phyloP scores from a whole-genome alignment of 2,329 filamentous ascomycete genomes.

The Botrytis fabae region DNA sequence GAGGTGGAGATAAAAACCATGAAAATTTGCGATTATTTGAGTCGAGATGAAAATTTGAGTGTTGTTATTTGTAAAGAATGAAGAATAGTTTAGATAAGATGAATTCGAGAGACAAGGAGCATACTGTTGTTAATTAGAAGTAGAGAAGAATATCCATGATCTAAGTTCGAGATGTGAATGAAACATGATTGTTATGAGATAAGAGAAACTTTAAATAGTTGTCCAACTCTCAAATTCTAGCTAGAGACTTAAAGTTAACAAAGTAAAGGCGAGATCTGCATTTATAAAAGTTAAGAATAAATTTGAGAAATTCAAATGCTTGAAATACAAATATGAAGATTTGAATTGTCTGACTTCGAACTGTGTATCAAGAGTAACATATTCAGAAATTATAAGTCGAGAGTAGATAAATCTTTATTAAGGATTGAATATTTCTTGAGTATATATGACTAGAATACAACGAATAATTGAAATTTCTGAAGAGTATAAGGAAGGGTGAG shows the following conservation, averaged over 20 bases:
- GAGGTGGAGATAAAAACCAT: background rate
- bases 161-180: fast-evolving
- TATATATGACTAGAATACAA: background rate
- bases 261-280: background rate
- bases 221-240: background rate
- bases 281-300: background rate
- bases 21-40: background rate
- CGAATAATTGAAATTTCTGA: fast-evolving
- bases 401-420: background rate
- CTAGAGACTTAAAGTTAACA: background rate
- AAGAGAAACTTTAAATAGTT: background rate
- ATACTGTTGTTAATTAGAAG: background rate
- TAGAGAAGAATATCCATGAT: background rate
- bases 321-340: background rate
- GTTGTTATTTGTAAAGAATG: background rate
- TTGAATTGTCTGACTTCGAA: background rate
- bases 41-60: background rate
- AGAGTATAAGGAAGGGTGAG: background rate
- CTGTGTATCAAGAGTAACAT: background rate
- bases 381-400: background rate
- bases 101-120: background rate
- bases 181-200: background rate
- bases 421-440: background rate
- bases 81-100: background rate
- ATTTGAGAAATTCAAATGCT: fast-evolving